phyloP scores from a whole-genome alignment of 2,329 filamentous ascomycete genomes.

The Colletotrichum tropicicola region DNA sequence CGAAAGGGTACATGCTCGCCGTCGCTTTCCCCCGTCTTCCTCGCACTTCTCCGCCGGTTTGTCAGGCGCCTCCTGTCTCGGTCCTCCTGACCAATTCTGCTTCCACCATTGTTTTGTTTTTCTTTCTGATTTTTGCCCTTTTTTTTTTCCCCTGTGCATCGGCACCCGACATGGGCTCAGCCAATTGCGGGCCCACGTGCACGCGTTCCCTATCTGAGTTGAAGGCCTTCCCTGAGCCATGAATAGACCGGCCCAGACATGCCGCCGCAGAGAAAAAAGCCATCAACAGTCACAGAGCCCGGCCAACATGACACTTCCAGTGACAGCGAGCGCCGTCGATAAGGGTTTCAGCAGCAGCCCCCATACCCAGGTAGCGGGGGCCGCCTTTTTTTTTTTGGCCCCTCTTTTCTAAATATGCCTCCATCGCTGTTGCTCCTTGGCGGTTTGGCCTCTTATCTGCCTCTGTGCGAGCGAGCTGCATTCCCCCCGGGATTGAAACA shows the following conservation, averaged over 20 bases:
- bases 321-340: not conserved
- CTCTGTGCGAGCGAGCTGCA: conserved; percentile 11
- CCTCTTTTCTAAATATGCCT: conserved; percentile 3
- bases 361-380: not conserved
- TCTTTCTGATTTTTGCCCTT: not conserved
- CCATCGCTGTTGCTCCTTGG: conserved; percentile 13
- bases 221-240: not conserved
- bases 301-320: not conserved
- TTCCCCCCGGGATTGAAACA: conserved; percentile 17
- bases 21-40: not conserved
- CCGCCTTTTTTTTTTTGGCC: not conserved
- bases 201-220: not conserved
- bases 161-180: not conserved
- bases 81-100: conserved; percentile 14
- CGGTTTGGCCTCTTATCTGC: conserved; percentile 10
- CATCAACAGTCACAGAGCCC: not conserved
- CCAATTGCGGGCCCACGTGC: conserved; percentile 40
- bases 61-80: not conserved
- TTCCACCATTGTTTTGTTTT: conserved; percentile 33
- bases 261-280: not conserved
- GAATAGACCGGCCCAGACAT: not conserved
- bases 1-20: not conserved
- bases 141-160: conserved; percentile 1
- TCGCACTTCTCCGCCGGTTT: not conserved
- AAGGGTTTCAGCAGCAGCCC: conserved; percentile 21